Evolutionary conservation across 148 eudicot genomes (phyloP).

Genomic region (Heliamphora exappendiculata): DNA sequence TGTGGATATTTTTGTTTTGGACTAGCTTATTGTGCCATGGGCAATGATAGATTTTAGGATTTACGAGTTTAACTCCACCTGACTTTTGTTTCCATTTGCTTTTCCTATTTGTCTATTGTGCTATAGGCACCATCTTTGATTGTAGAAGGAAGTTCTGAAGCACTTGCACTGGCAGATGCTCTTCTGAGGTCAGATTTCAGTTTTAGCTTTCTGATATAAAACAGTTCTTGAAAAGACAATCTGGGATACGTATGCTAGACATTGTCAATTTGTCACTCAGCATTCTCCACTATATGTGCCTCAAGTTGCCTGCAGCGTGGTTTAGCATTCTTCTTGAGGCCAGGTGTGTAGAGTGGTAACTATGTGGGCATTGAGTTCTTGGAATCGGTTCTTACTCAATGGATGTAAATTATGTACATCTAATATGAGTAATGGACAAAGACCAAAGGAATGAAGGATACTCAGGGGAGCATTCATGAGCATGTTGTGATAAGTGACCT

Average conservation of each 20-base stretch:
- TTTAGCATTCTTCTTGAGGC: neutral
- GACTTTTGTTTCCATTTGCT: neutral
- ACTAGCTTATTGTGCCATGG: conserved; percentile 8
- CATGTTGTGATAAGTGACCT: neutral
- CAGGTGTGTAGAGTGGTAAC: neutral
- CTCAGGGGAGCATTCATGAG: neutral
- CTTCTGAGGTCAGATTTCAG: conserved; percentile 56
- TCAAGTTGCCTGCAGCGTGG: neutral
- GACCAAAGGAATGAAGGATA: neutral
- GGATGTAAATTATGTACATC: neutral
- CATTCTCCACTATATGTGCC: neutral
- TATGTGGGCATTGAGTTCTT: neutral
- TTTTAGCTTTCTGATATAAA: neutral
- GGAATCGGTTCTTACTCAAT: neutral
- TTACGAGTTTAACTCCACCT: conserved; percentile 1
- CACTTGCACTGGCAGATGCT: conserved; percentile 67
- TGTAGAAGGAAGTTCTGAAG: conserved; percentile 76
- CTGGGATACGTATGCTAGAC: neutral
- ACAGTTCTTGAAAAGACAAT: neutral
- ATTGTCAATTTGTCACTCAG: neutral
- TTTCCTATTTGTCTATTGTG: conserved; percentile 7
- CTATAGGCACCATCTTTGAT: conserved; percentile 77
- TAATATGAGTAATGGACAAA: neutral
- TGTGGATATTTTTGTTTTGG: neutral
- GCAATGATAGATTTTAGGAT: neutral